Base-by-base conservation (phyloP, 306 rosid genomes). In the Quercus alba region DNA sequence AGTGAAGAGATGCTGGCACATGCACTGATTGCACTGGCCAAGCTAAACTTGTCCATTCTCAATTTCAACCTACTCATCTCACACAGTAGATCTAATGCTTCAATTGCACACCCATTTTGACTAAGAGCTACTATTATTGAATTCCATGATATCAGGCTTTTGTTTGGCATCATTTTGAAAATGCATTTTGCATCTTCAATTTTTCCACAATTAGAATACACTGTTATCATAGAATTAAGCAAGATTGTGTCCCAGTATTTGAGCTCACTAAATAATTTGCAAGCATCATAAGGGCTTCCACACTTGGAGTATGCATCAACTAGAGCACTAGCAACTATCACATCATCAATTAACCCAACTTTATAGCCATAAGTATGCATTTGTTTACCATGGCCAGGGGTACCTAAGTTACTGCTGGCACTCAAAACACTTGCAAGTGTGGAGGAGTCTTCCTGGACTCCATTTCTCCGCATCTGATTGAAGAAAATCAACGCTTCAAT, bases 81-180 rank as follows among this genome's bases (percentile, higher is more conserved):
- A 72, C 79, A 73, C 57, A 91, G 88, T 73, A 88, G 75, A 85
- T 88, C 77, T 26, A 93, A 75, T 3, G 93, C 94, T 76, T 93
- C 97, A 13, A 84, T 21, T 0, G 94, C 90, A 80, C 81, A 83
- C 1, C 89, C 91, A 73, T 91, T 93, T 85, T 93, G 90, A 52
- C 90, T 76, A 19, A 89, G 89, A 70, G 94, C 94, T 12, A 81
- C 94, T 5, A 91, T 70, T 74, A 93, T 87, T 46, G 98, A 91
- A 77, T 93, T 93, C 98, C 98, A 93, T 18, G 98, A 89, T 87
- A 93, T 85, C 63, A 89, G 59, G 46, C 94, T 91, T 82, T 78
- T 93, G 62, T 67, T 71, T 30, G 89, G 77, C 88, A 93, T 93
- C 26, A 77, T 61, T 75, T 75, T 49, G 74, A 93, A 93, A 77